Evolutionary conservation across 2,329 filamentous ascomycete species (phyloP), one percentile per base, ranked within the genome.

Genomic region (Cordyceps militaris): DNA sequence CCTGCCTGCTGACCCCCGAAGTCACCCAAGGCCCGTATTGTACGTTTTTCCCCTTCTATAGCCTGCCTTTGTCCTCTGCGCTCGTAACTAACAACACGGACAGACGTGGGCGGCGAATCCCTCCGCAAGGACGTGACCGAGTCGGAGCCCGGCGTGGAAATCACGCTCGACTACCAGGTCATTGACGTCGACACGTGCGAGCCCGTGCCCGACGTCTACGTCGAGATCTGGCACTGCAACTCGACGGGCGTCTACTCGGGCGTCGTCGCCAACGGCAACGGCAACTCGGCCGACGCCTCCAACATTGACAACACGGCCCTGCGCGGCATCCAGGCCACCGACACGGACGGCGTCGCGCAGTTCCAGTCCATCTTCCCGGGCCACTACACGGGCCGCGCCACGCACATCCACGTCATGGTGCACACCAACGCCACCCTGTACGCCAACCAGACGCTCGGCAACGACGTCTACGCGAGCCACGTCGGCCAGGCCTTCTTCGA

Each of bases 401-500:
- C 70, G 2, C 79, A 82, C 62, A 76, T 78, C 14, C 79, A 81
- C 60, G 54, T 73, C 34, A 62, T 73, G 49, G 67, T 76, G 74
- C 67, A 74, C 61, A 63, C 68, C 49, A 72, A 72, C 52, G 69
- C 69, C 3, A 69, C 69, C 9, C 59, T 67, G 3, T 61, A 67
- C 16, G 48, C 63, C 32, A 74, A 74, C 62, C 61, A 66, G 34
- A 73, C 72, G 1, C 66, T 74, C 4, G 66, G 67, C 21, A 67
- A 65, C 30, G 65, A 70, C 0, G 68, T 67, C 44, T 70, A 70
- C 34, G 76, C 81, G 55, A 78, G 80, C 9, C 82, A 87, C 67
- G 77, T 86, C 30, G 83, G 84, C n/a, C 83, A 87, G 67, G 69
- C 84, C 56, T 87, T 84, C 72, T 82, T 85, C 65, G 81, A 85